phyloP scores from a whole-genome alignment of 2,329 filamentous ascomycete genomes.

The Lachnellula cervina region DNA sequence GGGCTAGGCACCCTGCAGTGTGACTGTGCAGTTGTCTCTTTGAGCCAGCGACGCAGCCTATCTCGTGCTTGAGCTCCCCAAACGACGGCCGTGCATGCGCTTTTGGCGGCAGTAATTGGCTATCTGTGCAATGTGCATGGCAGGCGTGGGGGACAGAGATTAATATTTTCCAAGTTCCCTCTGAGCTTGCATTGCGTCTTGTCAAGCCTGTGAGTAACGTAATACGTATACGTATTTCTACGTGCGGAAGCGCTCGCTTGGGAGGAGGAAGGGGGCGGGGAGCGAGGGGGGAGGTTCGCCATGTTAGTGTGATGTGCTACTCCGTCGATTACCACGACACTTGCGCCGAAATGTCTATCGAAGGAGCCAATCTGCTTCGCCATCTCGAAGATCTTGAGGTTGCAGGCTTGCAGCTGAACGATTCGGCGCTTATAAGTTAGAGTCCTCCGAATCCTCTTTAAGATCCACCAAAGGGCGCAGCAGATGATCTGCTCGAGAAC shows the following conservation, averaged over 20 bases:
- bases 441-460: not conserved
- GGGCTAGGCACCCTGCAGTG: slow-evolving; percentile 1
- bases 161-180: not conserved
- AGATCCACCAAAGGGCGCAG: not conserved
- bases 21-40: slow-evolving; percentile 3
- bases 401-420: not conserved
- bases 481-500: not conserved
- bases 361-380: not conserved
- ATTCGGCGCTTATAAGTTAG: slow-evolving; percentile 2
- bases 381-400: not conserved
- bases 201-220: not conserved
- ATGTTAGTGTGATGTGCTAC: not conserved
- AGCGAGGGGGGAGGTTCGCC: not conserved
- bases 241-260: not conserved
- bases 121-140: not conserved
- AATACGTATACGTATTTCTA: not conserved
- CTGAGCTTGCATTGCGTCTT: not conserved
- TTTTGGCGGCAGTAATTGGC: not conserved
- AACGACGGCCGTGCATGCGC: slow-evolving; percentile 9
- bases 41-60: not conserved
- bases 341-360: not conserved
- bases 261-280: not conserved
- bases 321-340: not conserved
- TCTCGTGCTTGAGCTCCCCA: slow-evolving; percentile 3
- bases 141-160: not conserved